A percentile compares a stretch with the other conserved stretches of the same genome.
These are phyloP conservation scores for Acrocalymma vagum DNA, from an alignment of 2,329 filamentous ascomycete genomes.

Conservation along the genomic window DNA sequence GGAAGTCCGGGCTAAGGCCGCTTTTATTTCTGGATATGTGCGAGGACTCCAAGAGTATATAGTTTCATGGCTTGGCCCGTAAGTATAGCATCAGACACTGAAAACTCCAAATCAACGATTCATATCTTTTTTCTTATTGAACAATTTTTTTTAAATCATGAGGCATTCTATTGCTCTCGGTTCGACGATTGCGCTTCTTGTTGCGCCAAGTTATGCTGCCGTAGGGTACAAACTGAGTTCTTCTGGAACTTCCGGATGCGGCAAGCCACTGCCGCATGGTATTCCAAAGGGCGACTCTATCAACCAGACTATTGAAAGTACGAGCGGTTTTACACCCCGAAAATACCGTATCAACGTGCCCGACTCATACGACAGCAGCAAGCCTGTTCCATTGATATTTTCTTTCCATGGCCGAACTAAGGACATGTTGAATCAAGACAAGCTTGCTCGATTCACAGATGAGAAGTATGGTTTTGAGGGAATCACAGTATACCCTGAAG, in stretches of 20 bases:
- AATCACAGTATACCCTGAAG: slow-evolving; percentile 56
- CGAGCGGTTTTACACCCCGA: slow-evolving; percentile 38
- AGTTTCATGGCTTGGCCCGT: no score
- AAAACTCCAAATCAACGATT: no score
- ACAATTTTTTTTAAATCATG: no score
- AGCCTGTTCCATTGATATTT: slow-evolving; percentile 53
- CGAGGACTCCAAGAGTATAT: no score
- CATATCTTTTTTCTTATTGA: no score
- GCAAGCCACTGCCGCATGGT: slow-evolving; percentile 26
- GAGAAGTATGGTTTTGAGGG: slow-evolving; percentile 53
- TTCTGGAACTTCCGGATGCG: slow-evolving; percentile 11
- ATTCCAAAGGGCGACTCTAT: slow-evolving; percentile 30
- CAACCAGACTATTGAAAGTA: slow-evolving; percentile 34
- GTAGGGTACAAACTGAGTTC: slow-evolving; percentile 2
- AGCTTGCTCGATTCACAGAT: slow-evolving; percentile 57
- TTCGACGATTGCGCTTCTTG: background rate
- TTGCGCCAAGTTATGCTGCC: no score
- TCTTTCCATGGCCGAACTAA: slow-evolving; percentile 58
- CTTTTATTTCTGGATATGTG: no score
- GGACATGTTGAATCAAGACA: slow-evolving; percentile 48
- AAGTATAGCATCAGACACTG: no score
- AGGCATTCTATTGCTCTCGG: background rate
- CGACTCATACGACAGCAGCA: slow-evolving; percentile 47
- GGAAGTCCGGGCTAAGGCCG: no score
- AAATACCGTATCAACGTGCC: slow-evolving; percentile 51